Percentiles rank a stretch among this genome's conserved stretches.
phyloP scores from a whole-genome alignment of 345 rosid species.

The Viola odorata region DNA sequence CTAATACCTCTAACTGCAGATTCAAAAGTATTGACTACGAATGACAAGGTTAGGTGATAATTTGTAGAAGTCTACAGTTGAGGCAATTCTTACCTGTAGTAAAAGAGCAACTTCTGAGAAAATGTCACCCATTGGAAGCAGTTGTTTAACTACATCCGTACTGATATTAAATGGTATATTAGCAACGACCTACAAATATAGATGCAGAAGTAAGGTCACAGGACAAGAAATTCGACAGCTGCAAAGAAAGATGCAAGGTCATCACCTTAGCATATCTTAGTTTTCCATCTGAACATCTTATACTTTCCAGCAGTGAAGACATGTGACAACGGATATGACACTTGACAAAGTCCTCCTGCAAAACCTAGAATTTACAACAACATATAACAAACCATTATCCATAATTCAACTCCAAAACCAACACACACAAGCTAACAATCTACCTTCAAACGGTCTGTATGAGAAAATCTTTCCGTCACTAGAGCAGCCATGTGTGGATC shows the following conservation, averaged over 20 bases:
- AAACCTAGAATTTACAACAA: slow-evolving; percentile 38
- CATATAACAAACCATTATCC: background rate
- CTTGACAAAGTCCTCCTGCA: slow-evolving; percentile 79
- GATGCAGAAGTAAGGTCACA: background rate
- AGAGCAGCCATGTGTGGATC: slow-evolving; percentile 83
- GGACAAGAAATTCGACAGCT: background rate
- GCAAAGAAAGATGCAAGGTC: background rate
- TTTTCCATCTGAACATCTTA: slow-evolving; percentile 14
- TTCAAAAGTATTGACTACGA: background rate
- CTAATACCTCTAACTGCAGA: background rate
- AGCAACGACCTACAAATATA: slow-evolving; percentile 61
- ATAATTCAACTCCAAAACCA: background rate
- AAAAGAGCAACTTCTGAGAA: slow-evolving; percentile 85
- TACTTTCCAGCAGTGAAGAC: slow-evolving; percentile 39
- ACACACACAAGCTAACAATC: background rate
- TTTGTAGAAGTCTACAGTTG: background rate
- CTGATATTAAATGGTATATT: slow-evolving; percentile 87
- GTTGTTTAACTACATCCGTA: slow-evolving; percentile 70
- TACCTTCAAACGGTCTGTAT: slow-evolving; percentile 53
- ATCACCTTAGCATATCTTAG: slow-evolving; percentile 57
- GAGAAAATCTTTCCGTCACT: slow-evolving; percentile 61
- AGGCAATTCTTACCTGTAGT: slow-evolving; percentile 53
- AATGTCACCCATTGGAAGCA: slow-evolving; percentile 92
- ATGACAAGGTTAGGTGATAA: background rate
- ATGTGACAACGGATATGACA: slow-evolving; percentile 67